Base-by-base conservation (phyloP, 805 yeast species). In the Ogataea methylovora region DNA sequence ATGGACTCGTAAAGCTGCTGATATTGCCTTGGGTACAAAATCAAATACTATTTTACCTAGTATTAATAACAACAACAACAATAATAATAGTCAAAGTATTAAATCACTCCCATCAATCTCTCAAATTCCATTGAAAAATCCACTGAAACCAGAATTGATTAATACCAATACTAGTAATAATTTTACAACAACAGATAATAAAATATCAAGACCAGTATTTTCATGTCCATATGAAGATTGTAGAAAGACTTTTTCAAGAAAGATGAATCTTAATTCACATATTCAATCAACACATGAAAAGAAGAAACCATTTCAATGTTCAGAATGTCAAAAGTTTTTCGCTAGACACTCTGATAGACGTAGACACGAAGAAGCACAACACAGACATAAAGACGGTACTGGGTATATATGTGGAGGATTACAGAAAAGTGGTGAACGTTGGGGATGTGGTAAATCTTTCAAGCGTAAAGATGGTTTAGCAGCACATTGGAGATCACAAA, bases 381-480 rank as follows among this genome's bases (percentile, higher is more conserved):
- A 58, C 39, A 22, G 20, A 18, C 26, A 26, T 9, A 44, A 42
- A n/a, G 33, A 34, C 12, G 35, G 37, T 6, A 39, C 46, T 1
- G 48, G 49, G 1, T 53, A 35, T 33, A 41, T 52, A 8, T 58
- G 63, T 38, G 55, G 52, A 8, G 63, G 61, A 1, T 35, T 45
- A 11, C 33, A 43, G 18, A 47, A 49, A 18, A 45, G 40, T 24
- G 63, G 60, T 18, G 42, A 44, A 14, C 38, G 36, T 15, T 58
- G 63, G 63, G 63, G 63, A 4, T 58, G 63, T 35, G 58, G 60
- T 17, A 58, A 55, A 39, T 38, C 37, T n/a, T 58, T 58, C 32
- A 55, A 54, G 34, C 39, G 63, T 13, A 57, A 56, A 33, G 63
- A 58, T 35, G 63, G 63, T 1, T 41, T 58, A 18, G 39, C 54